Evolutionary conservation across 2,329 filamentous ascomycete species (phyloP).

Genomic region (Alternaria triticina): DNA sequence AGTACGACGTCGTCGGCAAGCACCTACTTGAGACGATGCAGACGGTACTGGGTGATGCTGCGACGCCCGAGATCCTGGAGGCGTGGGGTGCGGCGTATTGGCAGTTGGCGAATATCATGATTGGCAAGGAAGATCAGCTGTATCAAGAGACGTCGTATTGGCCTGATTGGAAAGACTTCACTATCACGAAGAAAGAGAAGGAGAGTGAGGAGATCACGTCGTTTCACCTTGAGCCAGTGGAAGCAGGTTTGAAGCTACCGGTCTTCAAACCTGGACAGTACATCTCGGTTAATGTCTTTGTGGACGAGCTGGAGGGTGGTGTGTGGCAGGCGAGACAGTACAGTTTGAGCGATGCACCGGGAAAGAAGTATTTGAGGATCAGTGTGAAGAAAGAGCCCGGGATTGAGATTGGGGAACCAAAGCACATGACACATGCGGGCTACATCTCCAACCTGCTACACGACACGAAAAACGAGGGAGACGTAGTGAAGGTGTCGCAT

Average conservation of each 20-base stretch:
- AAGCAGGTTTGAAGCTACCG: conserved; percentile 66
- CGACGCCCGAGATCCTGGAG: conserved; percentile 68
- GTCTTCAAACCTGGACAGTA: conserved; percentile 74
- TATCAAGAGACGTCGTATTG: conserved; percentile 68
- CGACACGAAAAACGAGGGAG: conserved; percentile 65
- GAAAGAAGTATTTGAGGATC: conserved; percentile 69
- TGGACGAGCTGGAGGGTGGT: conserved; percentile 57
- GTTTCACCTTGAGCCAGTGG: conserved; percentile 71
- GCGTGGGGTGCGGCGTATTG: conserved; percentile 77
- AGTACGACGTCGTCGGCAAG: conserved; percentile 74
- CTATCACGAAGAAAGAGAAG: conserved; percentile 66
- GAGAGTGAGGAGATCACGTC: conserved; percentile 74
- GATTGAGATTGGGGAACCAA: conserved; percentile 54
- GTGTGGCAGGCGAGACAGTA: conserved; percentile 74
- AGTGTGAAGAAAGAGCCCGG: conserved; percentile 72
- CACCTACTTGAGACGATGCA: conserved; percentile 72
- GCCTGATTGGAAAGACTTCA: conserved; percentile 72
- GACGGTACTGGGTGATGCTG: conserved; percentile 68
- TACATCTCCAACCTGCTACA: conserved; percentile 75
- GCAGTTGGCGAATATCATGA: conserved; percentile 76
- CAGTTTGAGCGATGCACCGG: conserved; percentile 71
- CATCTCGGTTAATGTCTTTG: conserved; percentile 66
- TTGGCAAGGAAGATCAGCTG: conserved; percentile 67
- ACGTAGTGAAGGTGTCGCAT: conserved; percentile 69
- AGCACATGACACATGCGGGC: conserved; percentile 62